A percentile compares a stretch with the other conserved stretches of the same genome.
These are phyloP conservation scores for Cryptosporidium meleagridis DNA, from an alignment of 169 alveolate genomes.

Conservation along the genomic window DNA sequence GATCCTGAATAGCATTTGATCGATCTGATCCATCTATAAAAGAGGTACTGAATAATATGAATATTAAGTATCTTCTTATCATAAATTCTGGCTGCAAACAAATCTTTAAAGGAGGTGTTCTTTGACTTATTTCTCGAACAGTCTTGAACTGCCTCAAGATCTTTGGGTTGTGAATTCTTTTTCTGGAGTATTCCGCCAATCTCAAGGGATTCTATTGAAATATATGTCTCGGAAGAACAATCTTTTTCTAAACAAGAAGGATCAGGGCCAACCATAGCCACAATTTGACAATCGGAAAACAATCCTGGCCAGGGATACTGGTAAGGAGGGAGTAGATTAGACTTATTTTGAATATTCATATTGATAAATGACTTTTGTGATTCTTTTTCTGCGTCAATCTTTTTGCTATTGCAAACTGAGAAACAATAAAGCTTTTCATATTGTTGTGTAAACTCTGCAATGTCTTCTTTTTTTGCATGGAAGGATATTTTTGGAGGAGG, in stretches of 20 bases:
- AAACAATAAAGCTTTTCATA: conserved; percentile 64
- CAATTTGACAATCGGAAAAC: conserved; percentile 42
- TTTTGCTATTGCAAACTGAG: conserved; percentile 4
- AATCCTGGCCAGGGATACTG: conserved; percentile 75
- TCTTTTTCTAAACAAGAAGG: not conserved
- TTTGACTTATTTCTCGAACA: not conserved
- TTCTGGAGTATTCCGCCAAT: conserved; percentile 41
- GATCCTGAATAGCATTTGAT: conserved; percentile 18
- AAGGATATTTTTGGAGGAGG: conserved; percentile 45
- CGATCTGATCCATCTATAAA: conserved; percentile 66
- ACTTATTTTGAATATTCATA: conserved; percentile 29
- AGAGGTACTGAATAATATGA: conserved; percentile 51
- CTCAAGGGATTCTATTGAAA: conserved; percentile 25
- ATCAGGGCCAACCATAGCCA: conserved; percentile 15
- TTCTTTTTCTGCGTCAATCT: not conserved
- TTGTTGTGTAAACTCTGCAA: conserved; percentile 64
- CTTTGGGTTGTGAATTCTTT: not conserved
- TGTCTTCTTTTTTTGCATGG: conserved; percentile 22
- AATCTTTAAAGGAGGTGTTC: not conserved
- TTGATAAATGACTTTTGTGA: conserved; percentile 11
- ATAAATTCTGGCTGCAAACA: not conserved
- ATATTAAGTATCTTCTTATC: conserved; percentile 31
- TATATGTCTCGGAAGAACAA: not conserved
- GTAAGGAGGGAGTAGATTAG: conserved; percentile 62
- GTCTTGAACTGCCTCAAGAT: not conserved